These are phyloP conservation scores for Camellia japonica DNA, from an alignment of 148 eudicot genomes.

Conservation along the genomic window DNA sequence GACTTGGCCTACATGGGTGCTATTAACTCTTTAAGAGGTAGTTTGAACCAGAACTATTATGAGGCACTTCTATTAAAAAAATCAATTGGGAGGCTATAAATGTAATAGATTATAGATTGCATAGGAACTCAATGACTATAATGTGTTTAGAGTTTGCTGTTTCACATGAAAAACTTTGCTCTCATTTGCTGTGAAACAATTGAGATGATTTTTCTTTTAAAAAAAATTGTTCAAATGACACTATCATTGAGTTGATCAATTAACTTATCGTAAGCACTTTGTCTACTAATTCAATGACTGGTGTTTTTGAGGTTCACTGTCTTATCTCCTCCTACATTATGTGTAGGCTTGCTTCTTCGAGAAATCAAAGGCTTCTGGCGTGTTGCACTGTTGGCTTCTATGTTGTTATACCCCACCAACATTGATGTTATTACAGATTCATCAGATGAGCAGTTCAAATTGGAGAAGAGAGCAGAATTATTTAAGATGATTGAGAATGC, in stretches of 20 bases:
- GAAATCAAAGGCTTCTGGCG: conserved; percentile 93
- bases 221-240: neutral
- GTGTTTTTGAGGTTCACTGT: neutral
- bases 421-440: conserved; percentile 24
- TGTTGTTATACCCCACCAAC: conserved; percentile 42
- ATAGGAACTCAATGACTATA: neutral
- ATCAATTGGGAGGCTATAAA: no score
- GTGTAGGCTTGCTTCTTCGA: conserved; percentile 69
- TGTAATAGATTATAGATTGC: no score
- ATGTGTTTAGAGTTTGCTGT: neutral
- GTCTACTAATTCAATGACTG: conserved; percentile 5
- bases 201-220: neutral
- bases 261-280: neutral
- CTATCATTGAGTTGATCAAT: neutral
- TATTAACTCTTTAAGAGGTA: no score
- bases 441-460: conserved; percentile 30
- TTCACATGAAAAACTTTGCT: neutral
- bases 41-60: no score
- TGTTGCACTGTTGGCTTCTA: conserved; percentile 60
- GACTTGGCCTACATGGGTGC: neutral
- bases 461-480: conserved; percentile 45
- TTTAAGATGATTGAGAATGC: conserved; percentile 49
- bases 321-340: conserved; percentile 3
- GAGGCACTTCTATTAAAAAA: no score
- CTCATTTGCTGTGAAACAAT: neutral